Evolutionary conservation across 23 red algal genomes (phyloP).

Genomic region (Chondrus crispus): DNA sequence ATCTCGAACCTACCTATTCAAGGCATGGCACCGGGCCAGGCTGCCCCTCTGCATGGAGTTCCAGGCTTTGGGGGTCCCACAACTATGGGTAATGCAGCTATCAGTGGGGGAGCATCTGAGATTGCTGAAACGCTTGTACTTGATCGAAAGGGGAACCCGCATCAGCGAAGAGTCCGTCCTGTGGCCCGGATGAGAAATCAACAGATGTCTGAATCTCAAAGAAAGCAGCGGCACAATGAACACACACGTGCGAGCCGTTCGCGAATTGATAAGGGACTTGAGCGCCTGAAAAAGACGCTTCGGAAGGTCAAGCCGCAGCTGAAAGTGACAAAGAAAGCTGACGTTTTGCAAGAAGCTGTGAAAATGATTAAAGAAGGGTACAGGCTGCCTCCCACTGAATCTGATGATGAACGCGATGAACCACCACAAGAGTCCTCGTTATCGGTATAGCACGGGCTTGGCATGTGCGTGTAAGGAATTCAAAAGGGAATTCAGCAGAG

Average conservation of each 20-base stretch:
- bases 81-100: constrained; percentile 19
- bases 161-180: not conserved
- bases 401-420: constrained; percentile 54
- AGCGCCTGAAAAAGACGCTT: constrained; percentile 42
- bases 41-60: not conserved
- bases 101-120: constrained; percentile 37
- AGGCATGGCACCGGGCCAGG: not conserved
- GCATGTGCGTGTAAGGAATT: too few species aligned
- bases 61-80: not conserved
- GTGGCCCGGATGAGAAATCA: constrained; percentile 33
- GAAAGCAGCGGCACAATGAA: constrained; percentile 60
- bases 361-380: constrained; percentile 56
- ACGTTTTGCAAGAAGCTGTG: constrained; percentile 55
- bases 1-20: constrained; percentile 34
- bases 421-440: constrained; percentile 25
- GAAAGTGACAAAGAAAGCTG: constrained; percentile 69
- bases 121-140: not conserved
- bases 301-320: constrained; percentile 51
- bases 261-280: constrained; percentile 53
- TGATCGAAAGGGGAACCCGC: not conserved
- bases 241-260: constrained; percentile 59
- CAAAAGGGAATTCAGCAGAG: too few species aligned
- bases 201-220: constrained; percentile 48
- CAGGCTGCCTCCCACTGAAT: constrained; percentile 39
- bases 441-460: constrained; percentile 14